These are phyloP conservation scores for Fusarium sp. DNA, from an alignment of 2,329 filamentous ascomycete genomes.

Conservation along the genomic window DNA sequence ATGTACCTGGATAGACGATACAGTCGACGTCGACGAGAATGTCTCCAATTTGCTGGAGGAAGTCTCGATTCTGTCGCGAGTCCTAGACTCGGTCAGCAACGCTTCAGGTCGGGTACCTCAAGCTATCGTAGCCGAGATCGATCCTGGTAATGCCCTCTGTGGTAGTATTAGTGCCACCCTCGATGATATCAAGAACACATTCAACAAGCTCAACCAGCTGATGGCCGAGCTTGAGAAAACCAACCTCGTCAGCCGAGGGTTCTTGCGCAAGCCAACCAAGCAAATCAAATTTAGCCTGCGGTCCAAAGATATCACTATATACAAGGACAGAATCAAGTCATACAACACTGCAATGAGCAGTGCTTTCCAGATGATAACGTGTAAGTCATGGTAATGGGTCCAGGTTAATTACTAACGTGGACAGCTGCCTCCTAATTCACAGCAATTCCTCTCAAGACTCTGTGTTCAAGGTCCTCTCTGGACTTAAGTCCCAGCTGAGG, in stretches of 20 bases:
- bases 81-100: neutral
- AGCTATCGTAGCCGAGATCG: neutral
- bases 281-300: neutral
- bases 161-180: neutral
- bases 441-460: neutral
- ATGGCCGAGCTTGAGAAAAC: neutral
- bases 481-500: neutral
- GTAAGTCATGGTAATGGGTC: neutral
- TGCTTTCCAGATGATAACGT: neutral
- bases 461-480: neutral
- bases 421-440: neutral
- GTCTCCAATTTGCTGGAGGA: neutral
- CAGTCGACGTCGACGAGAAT: neutral
- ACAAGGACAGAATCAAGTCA: neutral
- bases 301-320: neutral
- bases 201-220: neutral
- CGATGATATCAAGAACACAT: neutral
- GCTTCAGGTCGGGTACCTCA: neutral
- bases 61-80: neutral
- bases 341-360: neutral
- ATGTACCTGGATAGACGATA: neutral
- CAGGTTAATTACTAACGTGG: fast-evolving
- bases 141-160: neutral
- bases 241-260: neutral
- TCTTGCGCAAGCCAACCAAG: neutral